A percentile compares a stretch with the other conserved stretches of the same genome.
Evolutionary conservation across 2,329 filamentous ascomycete genomes (phyloP).

Genomic region (Fusarium sp.): DNA sequence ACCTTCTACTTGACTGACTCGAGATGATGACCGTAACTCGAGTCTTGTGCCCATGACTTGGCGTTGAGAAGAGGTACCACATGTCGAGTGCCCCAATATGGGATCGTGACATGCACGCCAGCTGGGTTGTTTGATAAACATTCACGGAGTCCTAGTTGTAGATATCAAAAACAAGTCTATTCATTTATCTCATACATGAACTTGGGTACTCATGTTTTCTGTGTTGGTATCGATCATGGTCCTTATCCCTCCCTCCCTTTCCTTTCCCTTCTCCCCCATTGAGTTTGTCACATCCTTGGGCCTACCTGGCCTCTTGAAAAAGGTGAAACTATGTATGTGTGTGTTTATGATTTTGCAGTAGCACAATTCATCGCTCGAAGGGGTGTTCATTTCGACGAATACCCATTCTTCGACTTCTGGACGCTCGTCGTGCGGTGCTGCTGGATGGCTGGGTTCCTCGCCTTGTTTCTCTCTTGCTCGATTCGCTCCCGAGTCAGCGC

Average conservation of each 20-base stretch:
- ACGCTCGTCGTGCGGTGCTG: neutral
- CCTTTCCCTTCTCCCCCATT: neutral
- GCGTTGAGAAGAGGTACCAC: neutral
- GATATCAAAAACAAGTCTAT: slow-evolving; percentile 31
- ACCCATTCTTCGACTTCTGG: neutral
- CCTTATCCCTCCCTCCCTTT: slow-evolving; percentile 9
- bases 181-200: slow-evolving; percentile 23
- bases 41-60: neutral
- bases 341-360: neutral
- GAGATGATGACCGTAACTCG: neutral
- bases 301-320: neutral
- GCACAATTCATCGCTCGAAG: neutral
- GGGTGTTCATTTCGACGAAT: neutral
- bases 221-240: slow-evolving; percentile 38
- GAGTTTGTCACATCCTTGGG: slow-evolving; percentile 11
- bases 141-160: neutral
- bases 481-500: neutral
- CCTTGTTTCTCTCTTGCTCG: neutral
- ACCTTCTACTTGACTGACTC: neutral
- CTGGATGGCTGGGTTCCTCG: neutral
- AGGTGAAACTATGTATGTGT: neutral
- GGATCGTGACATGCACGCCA: neutral
- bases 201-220: slow-evolving; percentile 35
- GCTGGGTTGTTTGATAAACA: neutral
- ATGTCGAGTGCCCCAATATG: neutral